Evolutionary conservation across 2,329 filamentous ascomycete species (phyloP).

Genomic region (Trichoderma brevicompactum): DNA sequence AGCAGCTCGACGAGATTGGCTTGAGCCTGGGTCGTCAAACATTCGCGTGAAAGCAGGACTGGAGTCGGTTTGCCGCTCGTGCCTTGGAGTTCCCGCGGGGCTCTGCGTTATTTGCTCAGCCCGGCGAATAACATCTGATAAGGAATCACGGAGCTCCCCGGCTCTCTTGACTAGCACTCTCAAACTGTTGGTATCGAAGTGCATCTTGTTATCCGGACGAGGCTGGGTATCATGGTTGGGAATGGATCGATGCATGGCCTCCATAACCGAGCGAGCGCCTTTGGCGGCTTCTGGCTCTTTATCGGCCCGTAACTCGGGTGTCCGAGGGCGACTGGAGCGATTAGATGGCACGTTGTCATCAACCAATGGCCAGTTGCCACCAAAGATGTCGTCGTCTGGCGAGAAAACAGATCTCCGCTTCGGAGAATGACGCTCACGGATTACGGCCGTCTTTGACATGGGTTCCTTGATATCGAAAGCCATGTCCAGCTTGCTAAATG

Average conservation of each 20-base stretch:
- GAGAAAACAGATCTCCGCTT: slow-evolving; percentile 66
- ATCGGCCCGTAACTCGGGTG: slow-evolving; percentile 39
- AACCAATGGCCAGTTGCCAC: slow-evolving; percentile 51
- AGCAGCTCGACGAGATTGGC: slow-evolving; percentile 55
- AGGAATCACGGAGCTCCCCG: slow-evolving; percentile 60
- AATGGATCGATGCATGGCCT: slow-evolving; percentile 62
- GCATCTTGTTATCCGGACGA: slow-evolving; percentile 52
- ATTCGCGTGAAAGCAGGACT: slow-evolving; percentile 71
- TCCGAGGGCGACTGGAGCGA: slow-evolving; percentile 49
- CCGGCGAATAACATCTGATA: slow-evolving; percentile 64
- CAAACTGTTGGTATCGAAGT: slow-evolving; percentile 72
- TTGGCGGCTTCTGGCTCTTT: slow-evolving; percentile 49
- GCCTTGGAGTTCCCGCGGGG: slow-evolving; percentile 56
- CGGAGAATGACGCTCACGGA: slow-evolving; percentile 57
- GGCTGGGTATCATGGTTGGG: slow-evolving; percentile 45
- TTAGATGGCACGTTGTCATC: slow-evolving; percentile 45
- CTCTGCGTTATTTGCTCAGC: slow-evolving; percentile 63
- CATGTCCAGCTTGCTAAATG: slow-evolving; percentile 50
- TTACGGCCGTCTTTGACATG: slow-evolving; percentile 56
- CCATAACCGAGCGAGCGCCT: slow-evolving; percentile 62
- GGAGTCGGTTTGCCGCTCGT: slow-evolving; percentile 54
- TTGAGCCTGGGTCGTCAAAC: slow-evolving; percentile 65
- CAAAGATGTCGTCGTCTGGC: slow-evolving; percentile 70
- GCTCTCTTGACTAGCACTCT: slow-evolving; percentile 68
- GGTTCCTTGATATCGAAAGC: slow-evolving; percentile 49